A percentile compares a stretch with the other conserved stretches of the same genome.
phyloP scores from a whole-genome alignment of 768 basidiomycete genomes.

The Boletus rubescentipes region DNA sequence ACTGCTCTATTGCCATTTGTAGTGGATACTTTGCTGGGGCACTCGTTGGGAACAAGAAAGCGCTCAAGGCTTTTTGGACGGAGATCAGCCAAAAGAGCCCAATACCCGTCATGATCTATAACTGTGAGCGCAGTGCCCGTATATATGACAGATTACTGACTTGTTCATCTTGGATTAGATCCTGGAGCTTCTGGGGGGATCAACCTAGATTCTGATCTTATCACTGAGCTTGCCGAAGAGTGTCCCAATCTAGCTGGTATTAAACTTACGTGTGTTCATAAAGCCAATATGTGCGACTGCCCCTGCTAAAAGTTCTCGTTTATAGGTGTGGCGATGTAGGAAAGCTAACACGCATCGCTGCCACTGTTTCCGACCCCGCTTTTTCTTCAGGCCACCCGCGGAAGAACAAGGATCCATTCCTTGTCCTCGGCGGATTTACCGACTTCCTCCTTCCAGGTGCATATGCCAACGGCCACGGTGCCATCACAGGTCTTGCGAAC shows the following conservation, averaged over 20 bases:
- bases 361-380: constrained; percentile 53
- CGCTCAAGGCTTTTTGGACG: constrained; percentile 75
- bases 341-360: constrained; percentile 83
- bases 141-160: background rate
- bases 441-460: constrained; percentile 80
- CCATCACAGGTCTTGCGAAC: constrained; percentile 88
- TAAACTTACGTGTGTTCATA: constrained; percentile 74
- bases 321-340: constrained; percentile 87
- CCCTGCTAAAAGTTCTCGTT: constrained; percentile 8
- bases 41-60: constrained; percentile 55
- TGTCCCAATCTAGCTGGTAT: constrained; percentile 81
- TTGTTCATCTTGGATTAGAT: constrained; percentile 42
- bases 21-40: constrained; percentile 87
- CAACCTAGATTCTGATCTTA: constrained; percentile 86
- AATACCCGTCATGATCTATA: constrained; percentile 87
- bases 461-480: constrained; percentile 77
- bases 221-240: constrained; percentile 73
- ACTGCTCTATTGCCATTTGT: constrained; percentile 81
- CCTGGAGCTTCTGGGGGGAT: constrained; percentile 88
- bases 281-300: background rate
- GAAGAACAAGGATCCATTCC: constrained; percentile 64
- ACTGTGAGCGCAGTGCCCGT: constrained; percentile 50
- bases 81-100: constrained; percentile 80
- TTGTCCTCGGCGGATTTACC: constrained; percentile 82
- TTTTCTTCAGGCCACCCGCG: constrained; percentile 66